Evolutionary conservation across 1,284 basidiomycete genomes (phyloP), one percentile per base, ranked within the genome.

Genomic region (Ganoderma boninense): DNA sequence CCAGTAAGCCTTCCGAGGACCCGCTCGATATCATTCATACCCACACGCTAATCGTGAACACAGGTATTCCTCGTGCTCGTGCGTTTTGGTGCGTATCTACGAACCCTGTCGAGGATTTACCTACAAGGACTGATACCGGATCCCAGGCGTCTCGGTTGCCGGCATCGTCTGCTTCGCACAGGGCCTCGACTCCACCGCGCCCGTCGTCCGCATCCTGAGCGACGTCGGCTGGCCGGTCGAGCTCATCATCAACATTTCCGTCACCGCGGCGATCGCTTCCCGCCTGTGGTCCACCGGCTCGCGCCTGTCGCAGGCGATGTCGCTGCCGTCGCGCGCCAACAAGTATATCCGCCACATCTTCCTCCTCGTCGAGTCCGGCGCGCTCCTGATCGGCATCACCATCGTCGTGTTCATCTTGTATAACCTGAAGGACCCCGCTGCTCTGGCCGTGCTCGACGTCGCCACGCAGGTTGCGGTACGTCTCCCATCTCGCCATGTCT

Each of bases 401-500:
- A 14, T 66, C 11, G 35, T 38, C 23, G 38, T 69, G 65, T 26
- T 69, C 10, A 29, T 63, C 5, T 44, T 69, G 13, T 66, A 62
- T 49, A 16, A 62, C n/a, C 6, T 26, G 4, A 11, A 35, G 4
- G 40, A 54, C 60, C 68, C 68, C 6, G 46, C 62, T 0, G 60
- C 46, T 4, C 59, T 69, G 2, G 23, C 57, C 4, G 38, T 38
- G 29, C 42, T 64, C 20, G 65, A 66, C n/a, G 46, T 69, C 56
- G 64, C 65, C 7, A 66, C 61, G 10, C 68, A 69, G 52, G 40
- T 69, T 26, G 68, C 68, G 46, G 68, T 69, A 62, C 18, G 68
- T 40, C 5, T 14, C 23, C 10, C 20, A 11, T 38, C 32, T 32
- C 13, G 29, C 20, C 20, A n/a, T n/a, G 29, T 54, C n/a, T 54